These are phyloP conservation scores for Mucuna pruriens DNA, from an alignment of 306 rosid genomes.

Conservation along the genomic window DNA sequence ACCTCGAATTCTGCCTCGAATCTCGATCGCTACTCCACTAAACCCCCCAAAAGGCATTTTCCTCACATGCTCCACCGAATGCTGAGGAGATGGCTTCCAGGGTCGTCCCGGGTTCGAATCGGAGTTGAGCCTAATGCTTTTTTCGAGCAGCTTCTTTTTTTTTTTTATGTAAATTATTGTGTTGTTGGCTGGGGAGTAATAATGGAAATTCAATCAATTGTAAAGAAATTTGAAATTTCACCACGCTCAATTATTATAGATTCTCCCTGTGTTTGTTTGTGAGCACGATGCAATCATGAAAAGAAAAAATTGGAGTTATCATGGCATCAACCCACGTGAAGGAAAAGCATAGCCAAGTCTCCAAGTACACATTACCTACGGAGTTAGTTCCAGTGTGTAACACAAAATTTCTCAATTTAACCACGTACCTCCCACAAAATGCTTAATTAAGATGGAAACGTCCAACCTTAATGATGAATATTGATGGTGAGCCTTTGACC, in stretches of 20 bases:
- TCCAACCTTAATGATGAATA: background rate
- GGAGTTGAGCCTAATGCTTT: constrained; percentile 37
- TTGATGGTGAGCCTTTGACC: background rate
- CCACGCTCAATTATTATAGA: constrained; percentile 6
- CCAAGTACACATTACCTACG: background rate
- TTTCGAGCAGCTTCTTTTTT: background rate
- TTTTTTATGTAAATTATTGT: background rate
- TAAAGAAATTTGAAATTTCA: constrained; percentile 24
- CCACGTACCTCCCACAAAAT: background rate
- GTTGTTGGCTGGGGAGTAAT: constrained; percentile 39
- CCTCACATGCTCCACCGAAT: no score
- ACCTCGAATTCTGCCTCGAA: constrained; percentile 65
- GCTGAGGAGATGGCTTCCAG: constrained; percentile 83
- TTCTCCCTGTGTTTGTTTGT: background rate
- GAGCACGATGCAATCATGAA: constrained; percentile 32
- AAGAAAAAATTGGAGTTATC: background rate
- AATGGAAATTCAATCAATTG: constrained; percentile 35
- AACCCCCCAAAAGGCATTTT: no score
- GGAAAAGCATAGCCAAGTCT: constrained; percentile 13
- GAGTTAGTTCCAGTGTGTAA: background rate
- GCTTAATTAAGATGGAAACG: background rate
- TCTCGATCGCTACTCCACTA: constrained; percentile 77
- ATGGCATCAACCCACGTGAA: constrained; percentile 53
- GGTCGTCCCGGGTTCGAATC: constrained; percentile 80
- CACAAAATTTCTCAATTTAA: background rate